Evolutionary conservation across 768 basidiomycete genomes (phyloP), one percentile per base, ranked within the genome.

Genomic region (Hortiboletus flavorubellus): DNA sequence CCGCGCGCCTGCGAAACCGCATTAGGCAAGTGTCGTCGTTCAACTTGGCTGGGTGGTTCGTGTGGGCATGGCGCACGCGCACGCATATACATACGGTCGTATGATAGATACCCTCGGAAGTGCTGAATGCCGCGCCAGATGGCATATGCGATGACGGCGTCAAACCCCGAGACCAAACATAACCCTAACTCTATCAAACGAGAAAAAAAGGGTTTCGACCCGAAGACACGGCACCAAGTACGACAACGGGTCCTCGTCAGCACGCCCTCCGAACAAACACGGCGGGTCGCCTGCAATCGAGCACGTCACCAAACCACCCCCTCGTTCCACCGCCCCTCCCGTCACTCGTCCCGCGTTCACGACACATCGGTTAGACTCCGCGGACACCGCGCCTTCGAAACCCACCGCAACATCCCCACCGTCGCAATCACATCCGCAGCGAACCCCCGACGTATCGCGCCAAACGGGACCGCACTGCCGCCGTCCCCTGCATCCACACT

Each of bases 301-400:
- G 26, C 26, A 26, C 26, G 26, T 26, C 26, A 26, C 26, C 26
- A 26, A 26, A 26, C 26, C 26, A 26, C 26, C 26, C 26, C 34
- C 34, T 8, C n/a, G 47, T 42, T 59, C 56, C 16, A 64, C 47
- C 18, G 49, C 48, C 29, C 29, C 38, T 33, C 21, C 78, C 78
- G 37, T 73, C 70, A 81, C 70, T 51, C 61, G 70, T 12, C 82
- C 85, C 1, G 71, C 77, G 59, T 85, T 85, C 82, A 84, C 83
- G 40, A 85, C 82, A 61, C 84, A 82, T 31, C 62, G 63, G 16
- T 86, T 76, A 30, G 71, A 72, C 31, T 72, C 70, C 49, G 81
- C 68, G 51, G 79, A 76, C 33, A 78, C 73, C 38, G 81, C 80
- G 26, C 72, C 67, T 45, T 67, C 68, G 50, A 80, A 79, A 58